Base-by-base conservation (phyloP, 1,139 yeast genomes). In the Yueomyces sp. region DNA sequence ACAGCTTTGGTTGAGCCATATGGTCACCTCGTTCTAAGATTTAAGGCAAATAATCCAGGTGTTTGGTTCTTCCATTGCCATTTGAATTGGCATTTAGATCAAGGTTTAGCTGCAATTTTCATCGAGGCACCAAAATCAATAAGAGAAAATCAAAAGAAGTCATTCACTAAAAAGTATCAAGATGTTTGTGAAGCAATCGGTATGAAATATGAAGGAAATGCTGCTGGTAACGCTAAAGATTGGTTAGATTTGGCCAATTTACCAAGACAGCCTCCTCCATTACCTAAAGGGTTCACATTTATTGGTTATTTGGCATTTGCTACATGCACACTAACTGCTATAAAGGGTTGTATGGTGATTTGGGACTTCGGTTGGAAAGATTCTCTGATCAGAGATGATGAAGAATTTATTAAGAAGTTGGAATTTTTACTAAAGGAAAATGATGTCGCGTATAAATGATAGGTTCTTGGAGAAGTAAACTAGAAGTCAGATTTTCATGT, bases 61-160 rank as follows among this genome's bases (percentile, higher is more conserved):
- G 86, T 84, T 37, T 85, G 95, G 94, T 70, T 81, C 56, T 86
- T 86, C 84, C 96, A 86, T 62, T 87, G 96, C 66, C 96, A 86
- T 56, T 80, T 86, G 51, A 95, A 86, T 56, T 86, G 96, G 96
- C 96, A 86, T 67, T 73, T 86, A 68, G 78, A 76, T 55, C 95
- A 85, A 64, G 96, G 96, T 48, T 71, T 86, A 48, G 89, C 87
- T 36, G 58, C 82, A 46, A 69, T 72, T n/a, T 68, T 84, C 39
- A 67, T 85, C 41, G 95, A 85, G 65, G 87, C 85, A 36, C 95
- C 95, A 26, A 51, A 57, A 7, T 73, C 71, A 48, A 69, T 89
- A 44, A 81, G 82, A 62, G 56, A 61, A 33, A 63, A 66, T 43
- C 19, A 19, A 19, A 19, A 19, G 19, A 65, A 69, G 46, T 53